phyloP scores from a whole-genome alignment of 2,329 filamentous ascomycete genomes.

The Drechslera avenae region DNA sequence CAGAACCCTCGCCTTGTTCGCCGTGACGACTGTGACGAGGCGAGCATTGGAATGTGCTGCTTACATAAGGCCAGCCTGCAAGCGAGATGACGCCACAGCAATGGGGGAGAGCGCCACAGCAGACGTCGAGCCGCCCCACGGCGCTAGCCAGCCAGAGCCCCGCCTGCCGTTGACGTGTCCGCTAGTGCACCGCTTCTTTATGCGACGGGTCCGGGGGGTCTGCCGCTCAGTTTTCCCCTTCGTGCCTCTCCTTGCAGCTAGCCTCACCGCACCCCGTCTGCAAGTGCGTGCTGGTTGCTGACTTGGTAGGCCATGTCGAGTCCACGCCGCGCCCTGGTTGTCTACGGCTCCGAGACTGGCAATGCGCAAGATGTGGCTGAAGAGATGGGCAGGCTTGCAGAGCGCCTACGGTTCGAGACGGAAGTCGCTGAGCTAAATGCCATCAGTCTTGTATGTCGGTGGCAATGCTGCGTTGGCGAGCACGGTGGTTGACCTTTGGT shows the following conservation, averaged over 20 bases:
- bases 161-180: slow-evolving; percentile 35
- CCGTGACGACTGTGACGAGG: too few relatives aligned
- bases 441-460: slow-evolving; percentile 70
- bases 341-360: slow-evolving; percentile 95
- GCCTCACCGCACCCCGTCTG: slow-evolving; percentile 21
- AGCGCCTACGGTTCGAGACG: slow-evolving; percentile 79
- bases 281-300: slow-evolving; percentile 6
- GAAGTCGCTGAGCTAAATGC: slow-evolving; percentile 77
- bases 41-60: not conserved
- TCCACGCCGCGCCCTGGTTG: slow-evolving; percentile 65
- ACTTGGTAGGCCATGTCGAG: slow-evolving; percentile 23
- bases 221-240: slow-evolving; percentile 22
- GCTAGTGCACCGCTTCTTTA: slow-evolving; percentile 34
- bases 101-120: slow-evolving; percentile 5
- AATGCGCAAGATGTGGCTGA: slow-evolving; percentile 91
- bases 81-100: slow-evolving; percentile 6
- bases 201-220: slow-evolving; percentile 22
- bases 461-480: not conserved
- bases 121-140: slow-evolving; percentile 20
- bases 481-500: slow-evolving; percentile 12
- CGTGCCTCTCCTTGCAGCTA: slow-evolving; percentile 20
- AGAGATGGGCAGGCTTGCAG: slow-evolving; percentile 74
- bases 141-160: slow-evolving; percentile 25
- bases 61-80: not conserved
- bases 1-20: not conserved